Conservation (phyloP, 768 basidiomycete species). For the Scleroderma citrinum region DNA sequence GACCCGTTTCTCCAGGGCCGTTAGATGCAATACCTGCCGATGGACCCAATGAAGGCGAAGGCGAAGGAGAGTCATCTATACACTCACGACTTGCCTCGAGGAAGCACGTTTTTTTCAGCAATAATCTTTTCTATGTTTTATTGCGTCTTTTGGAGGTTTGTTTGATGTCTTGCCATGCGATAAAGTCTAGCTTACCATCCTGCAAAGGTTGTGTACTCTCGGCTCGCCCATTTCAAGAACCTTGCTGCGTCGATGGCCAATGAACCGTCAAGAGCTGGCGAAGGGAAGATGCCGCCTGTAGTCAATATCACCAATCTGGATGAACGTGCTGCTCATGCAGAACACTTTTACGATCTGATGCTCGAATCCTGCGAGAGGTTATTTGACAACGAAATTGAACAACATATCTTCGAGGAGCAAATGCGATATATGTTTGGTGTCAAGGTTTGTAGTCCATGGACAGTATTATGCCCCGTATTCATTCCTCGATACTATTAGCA, state of each 20-base stretch:
- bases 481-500: constrained; percentile 36
- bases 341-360: constrained; percentile 75
- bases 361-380: constrained; percentile 84
- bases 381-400: constrained; percentile 91
- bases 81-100: constrained; percentile 35
- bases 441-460: constrained; percentile 39
- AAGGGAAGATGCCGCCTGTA: constrained; percentile 24
- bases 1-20: constrained; percentile 56
- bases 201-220: constrained; percentile 70
- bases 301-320: constrained; percentile 25
- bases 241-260: constrained; percentile 46
- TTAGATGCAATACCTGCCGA: constrained; percentile 37
- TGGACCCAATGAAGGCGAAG: constrained; percentile 23
- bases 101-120: constrained; percentile 73
- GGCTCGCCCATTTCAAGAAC: constrained; percentile 75
- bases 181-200: constrained; percentile 2
- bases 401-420: constrained; percentile 82
- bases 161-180: constrained; percentile 1
- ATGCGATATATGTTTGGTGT: constrained; percentile 84
- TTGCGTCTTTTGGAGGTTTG: constrained; percentile 83
- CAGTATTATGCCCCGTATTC: not conserved
- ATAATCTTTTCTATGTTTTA: constrained; percentile 82
- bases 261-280: constrained; percentile 18
- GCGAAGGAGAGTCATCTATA: constrained; percentile 6
- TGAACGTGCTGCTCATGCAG: constrained; percentile 40